Base-by-base conservation (phyloP, 192 early-diverging fungal species). In the Backusella westeae region DNA sequence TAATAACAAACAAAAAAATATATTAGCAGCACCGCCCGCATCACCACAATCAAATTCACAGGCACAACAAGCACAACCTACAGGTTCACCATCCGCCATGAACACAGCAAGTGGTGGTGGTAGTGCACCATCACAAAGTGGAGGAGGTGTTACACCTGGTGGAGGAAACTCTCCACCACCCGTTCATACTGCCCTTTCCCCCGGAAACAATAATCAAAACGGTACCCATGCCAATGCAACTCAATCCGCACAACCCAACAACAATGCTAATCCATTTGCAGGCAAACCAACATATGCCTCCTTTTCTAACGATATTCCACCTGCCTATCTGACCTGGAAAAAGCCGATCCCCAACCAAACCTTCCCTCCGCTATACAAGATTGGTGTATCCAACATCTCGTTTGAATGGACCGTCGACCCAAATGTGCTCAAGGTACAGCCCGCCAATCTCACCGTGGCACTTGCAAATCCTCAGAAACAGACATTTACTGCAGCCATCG, bases 261-360 rank as follows among this genome's bases (percentile, higher is more conserved):
- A 49, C 26, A 70, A 78, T 36, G 67, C 32, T 23, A 79, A 79
- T 69, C 78, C 78, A 38, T 79, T 79, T 70, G 52, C 39, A 56
- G 78, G 78, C 15, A 79, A 79, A 34, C 78, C 78, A 12, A 79
- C 78, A 1, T 73, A 67, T 35, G 78, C 72, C 17, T 71, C 78
- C 1, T 79, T 67, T 9, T 44, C 65, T 5, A 79, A 79, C 35
- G 65, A 81, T 44, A 74, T 77, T 0, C 80, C 75, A 21, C 80
- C 80, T 21, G 80, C 80, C 4, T 81, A 81, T 69, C 44, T 81
- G 9, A 81, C 80, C 36, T 81, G 80, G 80, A 78, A 78, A 49
- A 81, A 74, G 15, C 80, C 80, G 14, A 73, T 81, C 26, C 80
- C 80, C 3, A 81, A 81, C 35, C 73, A 77, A 35, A 75, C 76